phyloP scores from a whole-genome alignment of 2,329 filamentous ascomycete genomes.

The Leptographium wingfieldii region DNA sequence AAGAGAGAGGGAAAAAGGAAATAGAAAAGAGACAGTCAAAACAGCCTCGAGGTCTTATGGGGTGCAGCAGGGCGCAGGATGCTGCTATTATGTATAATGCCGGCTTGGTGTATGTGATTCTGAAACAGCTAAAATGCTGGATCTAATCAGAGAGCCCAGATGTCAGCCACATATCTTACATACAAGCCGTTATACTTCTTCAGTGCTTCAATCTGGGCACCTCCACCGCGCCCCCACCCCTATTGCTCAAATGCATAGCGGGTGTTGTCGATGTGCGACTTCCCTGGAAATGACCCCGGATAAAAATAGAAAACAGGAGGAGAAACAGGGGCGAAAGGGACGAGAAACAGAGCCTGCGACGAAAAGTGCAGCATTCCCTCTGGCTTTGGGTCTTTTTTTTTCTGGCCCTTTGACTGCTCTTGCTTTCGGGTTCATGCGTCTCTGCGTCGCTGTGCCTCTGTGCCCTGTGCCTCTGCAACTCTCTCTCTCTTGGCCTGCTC shows the following conservation, averaged over 20 bases:
- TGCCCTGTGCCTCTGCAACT: background rate
- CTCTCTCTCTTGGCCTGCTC: background rate
- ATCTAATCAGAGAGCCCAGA: constrained; percentile 8
- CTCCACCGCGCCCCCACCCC: background rate
- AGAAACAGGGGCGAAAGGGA: background rate
- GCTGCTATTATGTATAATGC: constrained; percentile 8
- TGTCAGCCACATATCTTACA: constrained; percentile 7
- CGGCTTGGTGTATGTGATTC: constrained; percentile 8
- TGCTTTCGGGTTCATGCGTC: background rate
- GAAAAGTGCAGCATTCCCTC: background rate
- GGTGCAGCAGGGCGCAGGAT: constrained; percentile 7
- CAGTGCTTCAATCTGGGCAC: background rate
- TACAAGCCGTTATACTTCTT: constrained; percentile 8
- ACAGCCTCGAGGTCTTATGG: background rate
- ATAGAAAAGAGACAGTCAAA: background rate
- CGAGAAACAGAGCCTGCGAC: background rate
- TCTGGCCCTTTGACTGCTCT: too few relatives aligned
- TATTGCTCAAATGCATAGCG: background rate
- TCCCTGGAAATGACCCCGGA: constrained; percentile 2
- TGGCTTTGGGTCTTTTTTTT: too few relatives aligned
- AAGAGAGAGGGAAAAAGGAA: constrained; percentile 1
- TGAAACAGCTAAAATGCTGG: constrained; percentile 11
- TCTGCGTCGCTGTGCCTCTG: background rate
- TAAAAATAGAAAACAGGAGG: constrained; percentile 10
- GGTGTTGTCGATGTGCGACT: constrained; percentile 1